These are phyloP conservation scores for Neonectria hederae DNA, from an alignment of 2,329 filamentous ascomycete species.

Conservation along the genomic window DNA sequence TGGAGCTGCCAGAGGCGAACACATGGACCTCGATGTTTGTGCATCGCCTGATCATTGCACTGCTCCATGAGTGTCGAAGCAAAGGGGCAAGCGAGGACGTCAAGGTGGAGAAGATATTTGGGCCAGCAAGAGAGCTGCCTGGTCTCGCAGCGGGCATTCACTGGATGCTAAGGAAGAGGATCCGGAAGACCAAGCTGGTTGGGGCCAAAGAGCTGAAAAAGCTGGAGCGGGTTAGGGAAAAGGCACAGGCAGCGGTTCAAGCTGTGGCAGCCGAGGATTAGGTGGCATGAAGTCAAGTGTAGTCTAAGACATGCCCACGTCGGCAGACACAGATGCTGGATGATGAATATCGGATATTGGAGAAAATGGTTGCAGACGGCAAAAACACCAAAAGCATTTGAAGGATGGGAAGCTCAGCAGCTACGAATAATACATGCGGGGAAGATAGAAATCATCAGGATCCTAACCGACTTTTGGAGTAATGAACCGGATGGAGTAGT, in stretches of 20 bases:
- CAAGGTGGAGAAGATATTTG: slow-evolving; percentile 72
- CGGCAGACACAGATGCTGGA: neutral
- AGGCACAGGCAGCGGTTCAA: slow-evolving; percentile 45
- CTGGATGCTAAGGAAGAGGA: slow-evolving; percentile 80
- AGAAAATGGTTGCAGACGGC: neutral
- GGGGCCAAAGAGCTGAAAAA: slow-evolving; percentile 58
- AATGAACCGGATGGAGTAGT: neutral
- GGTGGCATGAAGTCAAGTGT: neutral
- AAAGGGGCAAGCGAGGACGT: slow-evolving; percentile 62
- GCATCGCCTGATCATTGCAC: slow-evolving; percentile 80
- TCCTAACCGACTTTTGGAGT: neutral
- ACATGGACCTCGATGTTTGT: slow-evolving; percentile 80
- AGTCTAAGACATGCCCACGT: neutral
- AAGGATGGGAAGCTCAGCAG: neutral
- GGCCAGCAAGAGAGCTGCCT: slow-evolving; percentile 68
- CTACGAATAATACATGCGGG: neutral
- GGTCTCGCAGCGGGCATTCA: slow-evolving; percentile 78
- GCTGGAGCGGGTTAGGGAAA: slow-evolving; percentile 50
- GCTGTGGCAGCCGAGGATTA: slow-evolving; percentile 30
- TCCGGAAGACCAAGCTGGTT: slow-evolving; percentile 70
- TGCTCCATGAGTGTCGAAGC: slow-evolving; percentile 71
- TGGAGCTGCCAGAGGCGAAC: slow-evolving; percentile 83
- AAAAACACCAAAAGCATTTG: neutral
- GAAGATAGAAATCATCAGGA: slow-evolving; percentile 3
- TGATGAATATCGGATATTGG: neutral